A percentile compares a stretch with the other conserved stretches of the same genome.
phyloP scores from a whole-genome alignment of 106 monocot species.

The Allium sativum region DNA sequence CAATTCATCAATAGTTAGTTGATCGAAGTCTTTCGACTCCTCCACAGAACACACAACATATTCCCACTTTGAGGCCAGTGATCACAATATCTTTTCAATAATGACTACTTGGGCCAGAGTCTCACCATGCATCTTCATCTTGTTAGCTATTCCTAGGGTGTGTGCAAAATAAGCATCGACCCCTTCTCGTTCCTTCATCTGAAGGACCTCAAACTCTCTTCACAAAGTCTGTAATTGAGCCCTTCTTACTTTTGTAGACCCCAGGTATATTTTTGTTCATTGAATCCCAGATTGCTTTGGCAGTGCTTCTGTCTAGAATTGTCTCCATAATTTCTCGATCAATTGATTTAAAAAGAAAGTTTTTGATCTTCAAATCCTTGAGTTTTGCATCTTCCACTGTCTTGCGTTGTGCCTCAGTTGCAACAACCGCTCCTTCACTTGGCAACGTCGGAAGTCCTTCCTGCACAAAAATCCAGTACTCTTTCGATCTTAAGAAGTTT shows the following conservation, averaged over 20 bases:
- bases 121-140: constrained; percentile 1
- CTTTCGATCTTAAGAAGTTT: background rate
- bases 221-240: constrained; percentile 4
- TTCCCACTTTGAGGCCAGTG: background rate
- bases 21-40: background rate
- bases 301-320: background rate
- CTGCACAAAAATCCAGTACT: background rate
- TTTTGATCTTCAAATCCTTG: constrained; percentile 4
- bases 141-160: background rate
- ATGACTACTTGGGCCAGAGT: background rate
- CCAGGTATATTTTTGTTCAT: constrained; percentile 2
- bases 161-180: background rate
- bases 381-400: background rate
- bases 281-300: constrained; percentile 5
- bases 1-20: constrained; percentile 1
- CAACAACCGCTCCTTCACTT: background rate
- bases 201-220: background rate
- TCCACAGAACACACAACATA: background rate
- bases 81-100: background rate
- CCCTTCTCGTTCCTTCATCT: background rate
- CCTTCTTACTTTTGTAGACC: background rate
- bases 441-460: background rate
- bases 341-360: background rate
- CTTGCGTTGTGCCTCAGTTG: background rate
- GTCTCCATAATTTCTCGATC: constrained; percentile 5